phyloP scores from a whole-genome alignment of 192 early-diverging fungal species.

The Gorgonomyces haynaldii region DNA sequence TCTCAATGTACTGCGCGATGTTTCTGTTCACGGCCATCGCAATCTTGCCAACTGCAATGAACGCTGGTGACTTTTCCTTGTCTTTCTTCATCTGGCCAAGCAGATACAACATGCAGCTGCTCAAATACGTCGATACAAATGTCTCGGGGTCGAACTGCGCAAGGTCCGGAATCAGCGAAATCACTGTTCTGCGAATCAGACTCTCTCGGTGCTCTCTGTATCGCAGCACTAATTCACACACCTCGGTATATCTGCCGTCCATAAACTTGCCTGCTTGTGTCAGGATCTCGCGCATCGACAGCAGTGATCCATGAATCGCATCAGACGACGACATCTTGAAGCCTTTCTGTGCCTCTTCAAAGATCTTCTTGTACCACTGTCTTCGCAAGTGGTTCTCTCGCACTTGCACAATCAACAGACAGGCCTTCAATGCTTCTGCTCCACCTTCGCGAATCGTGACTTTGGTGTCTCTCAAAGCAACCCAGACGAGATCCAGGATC shows the following conservation, averaged over 20 bases:
- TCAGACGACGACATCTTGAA: slow-evolving; percentile 61
- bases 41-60: slow-evolving; percentile 75
- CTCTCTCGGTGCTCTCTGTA: slow-evolving; percentile 69
- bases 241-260: slow-evolving; percentile 60
- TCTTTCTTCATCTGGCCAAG: slow-evolving; percentile 61
- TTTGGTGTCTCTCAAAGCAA: slow-evolving; percentile 69
- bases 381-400: slow-evolving; percentile 54
- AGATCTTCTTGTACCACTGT: slow-evolving; percentile 65
- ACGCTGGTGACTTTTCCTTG: slow-evolving; percentile 57
- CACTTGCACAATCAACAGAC: slow-evolving; percentile 64
- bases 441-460: slow-evolving; percentile 69
- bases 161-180: slow-evolving; percentile 68
- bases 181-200: slow-evolving; percentile 70
- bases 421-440: slow-evolving; percentile 65
- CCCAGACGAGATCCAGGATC: slow-evolving; percentile 76
- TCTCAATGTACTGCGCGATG: slow-evolving; percentile 70
- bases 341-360: slow-evolving; percentile 69
- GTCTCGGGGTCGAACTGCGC: slow-evolving; percentile 63
- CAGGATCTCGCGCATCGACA: slow-evolving; percentile 71
- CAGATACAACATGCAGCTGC: slow-evolving; percentile 61
- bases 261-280: slow-evolving; percentile 80
- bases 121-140: slow-evolving; percentile 58
- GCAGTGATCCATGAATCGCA: slow-evolving; percentile 72
- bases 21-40: slow-evolving; percentile 65
- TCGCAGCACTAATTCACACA: slow-evolving; percentile 62